Conservation (phyloP, 2,329 filamentous ascomycete genomes). For the Capronia epimyces region DNA sequence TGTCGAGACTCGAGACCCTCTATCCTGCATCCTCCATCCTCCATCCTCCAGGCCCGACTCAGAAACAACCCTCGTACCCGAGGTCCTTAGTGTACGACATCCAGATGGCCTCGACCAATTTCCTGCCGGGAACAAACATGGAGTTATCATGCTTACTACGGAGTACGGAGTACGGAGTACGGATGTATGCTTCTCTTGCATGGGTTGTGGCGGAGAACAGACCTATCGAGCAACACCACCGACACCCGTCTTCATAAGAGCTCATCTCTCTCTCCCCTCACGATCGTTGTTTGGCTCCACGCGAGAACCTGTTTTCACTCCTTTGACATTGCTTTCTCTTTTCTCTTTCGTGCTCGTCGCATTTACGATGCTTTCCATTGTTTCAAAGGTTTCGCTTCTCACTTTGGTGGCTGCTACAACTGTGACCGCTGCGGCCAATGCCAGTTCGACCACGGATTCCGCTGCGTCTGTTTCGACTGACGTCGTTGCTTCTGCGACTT, state of each 20-base stretch:
- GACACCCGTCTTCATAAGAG: not conserved
- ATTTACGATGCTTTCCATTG: not conserved
- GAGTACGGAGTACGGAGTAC: too few species aligned
- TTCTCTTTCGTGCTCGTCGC: not conserved
- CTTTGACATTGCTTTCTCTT: not conserved
- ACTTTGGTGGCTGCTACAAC: not conserved
- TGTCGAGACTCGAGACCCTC: too few species aligned
- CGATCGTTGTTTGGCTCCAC: not conserved
- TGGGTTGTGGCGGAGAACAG: not conserved
- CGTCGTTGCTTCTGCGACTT: slow-evolving; percentile 4
- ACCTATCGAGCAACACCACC: not conserved
- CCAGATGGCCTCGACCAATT: too few species aligned
- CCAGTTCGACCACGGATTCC: not conserved
- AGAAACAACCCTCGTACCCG: too few species aligned
- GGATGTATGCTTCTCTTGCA: not conserved
- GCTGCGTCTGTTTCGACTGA: slow-evolving; percentile 1
- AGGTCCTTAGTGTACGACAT: too few species aligned
- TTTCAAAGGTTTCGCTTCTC: not conserved
- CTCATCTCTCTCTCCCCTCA: not conserved
- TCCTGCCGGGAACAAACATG: not conserved
- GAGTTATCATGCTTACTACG: not conserved
- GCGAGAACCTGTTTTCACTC: not conserved
- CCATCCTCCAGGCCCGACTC: too few species aligned
- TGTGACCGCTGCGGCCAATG: not conserved
- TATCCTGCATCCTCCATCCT: too few species aligned